A percentile compares a stretch with the other conserved stretches of the same genome.
phyloP scores from a whole-genome alignment of 192 early-diverging fungal genomes.

The Chytriomyces confervae region DNA sequence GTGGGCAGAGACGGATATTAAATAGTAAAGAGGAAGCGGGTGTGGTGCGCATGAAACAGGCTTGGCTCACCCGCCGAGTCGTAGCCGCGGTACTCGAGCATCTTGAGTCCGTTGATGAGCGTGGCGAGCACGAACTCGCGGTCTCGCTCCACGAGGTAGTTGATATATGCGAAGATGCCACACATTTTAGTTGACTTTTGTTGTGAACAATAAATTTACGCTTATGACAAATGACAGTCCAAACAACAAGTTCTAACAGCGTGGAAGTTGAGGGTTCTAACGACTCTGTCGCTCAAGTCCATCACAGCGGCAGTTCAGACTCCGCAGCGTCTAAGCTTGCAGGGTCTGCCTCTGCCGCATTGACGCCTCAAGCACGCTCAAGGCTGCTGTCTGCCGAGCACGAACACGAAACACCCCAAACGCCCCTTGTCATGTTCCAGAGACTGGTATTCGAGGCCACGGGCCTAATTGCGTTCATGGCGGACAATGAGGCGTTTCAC shows the following conservation, averaged over 20 bases:
- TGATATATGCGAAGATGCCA: constrained; percentile 60
- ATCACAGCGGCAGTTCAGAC: too few relatives aligned
- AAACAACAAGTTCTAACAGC: too few relatives aligned
- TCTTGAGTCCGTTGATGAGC: constrained; percentile 60
- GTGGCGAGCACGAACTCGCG: constrained; percentile 61
- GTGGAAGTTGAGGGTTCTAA: too few relatives aligned
- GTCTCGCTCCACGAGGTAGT: constrained; percentile 64
- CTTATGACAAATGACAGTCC: too few relatives aligned
- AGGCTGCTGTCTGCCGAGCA: too few relatives aligned
- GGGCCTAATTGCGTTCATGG: background rate
- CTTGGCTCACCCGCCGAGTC: constrained; percentile 59
- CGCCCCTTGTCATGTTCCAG: background rate
- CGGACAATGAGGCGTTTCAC: background rate
- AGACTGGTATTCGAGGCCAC: background rate
- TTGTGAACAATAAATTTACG: too few relatives aligned
- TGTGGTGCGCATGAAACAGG: background rate
- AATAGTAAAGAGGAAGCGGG: background rate
- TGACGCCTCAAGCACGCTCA: too few relatives aligned
- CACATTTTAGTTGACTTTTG: constrained; percentile 44
- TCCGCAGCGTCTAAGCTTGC: too few relatives aligned
- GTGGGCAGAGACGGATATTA: background rate
- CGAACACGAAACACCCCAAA: background rate
- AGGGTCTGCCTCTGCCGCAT: too few relatives aligned
- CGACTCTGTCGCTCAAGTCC: too few relatives aligned
- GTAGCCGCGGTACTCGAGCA: constrained; percentile 70